A percentile compares a stretch with the other conserved stretches of the same genome.
Conservation (phyloP, 306 rosid species). For the Adenanthera pavonina region DNA sequence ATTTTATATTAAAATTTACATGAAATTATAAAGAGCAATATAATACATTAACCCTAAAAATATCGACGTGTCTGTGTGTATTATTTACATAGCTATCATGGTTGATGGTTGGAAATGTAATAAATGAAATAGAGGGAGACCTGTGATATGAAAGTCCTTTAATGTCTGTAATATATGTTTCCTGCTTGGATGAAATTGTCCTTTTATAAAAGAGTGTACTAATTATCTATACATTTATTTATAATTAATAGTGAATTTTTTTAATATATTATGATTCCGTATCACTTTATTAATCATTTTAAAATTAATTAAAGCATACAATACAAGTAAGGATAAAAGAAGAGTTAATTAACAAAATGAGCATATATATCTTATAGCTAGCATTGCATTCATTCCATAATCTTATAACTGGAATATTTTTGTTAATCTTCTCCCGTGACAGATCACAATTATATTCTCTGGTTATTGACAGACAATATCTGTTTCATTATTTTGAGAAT, state of each 20-base stretch:
- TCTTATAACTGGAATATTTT: constrained; percentile 2
- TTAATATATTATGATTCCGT: background rate
- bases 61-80: no score
- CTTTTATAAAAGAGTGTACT: no score
- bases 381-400: background rate
- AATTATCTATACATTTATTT: no score
- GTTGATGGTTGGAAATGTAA: no score
- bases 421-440: constrained; percentile 12
- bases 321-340: background rate
- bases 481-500: background rate
- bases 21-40: no score
- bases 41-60: no score
- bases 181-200: no score
- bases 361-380: background rate
- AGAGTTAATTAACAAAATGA: constrained; percentile 18
- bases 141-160: no score
- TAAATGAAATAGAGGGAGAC: no score
- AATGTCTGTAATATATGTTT: no score
- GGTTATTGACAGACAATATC: background rate
- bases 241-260: background rate
- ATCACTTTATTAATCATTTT: background rate
- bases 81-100: no score
- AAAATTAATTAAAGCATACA: background rate
- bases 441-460: constrained; percentile 1
- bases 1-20: no score